Conservation (phyloP, 2,329 filamentous ascomycete species). For the Cladosporium phlei region DNA sequence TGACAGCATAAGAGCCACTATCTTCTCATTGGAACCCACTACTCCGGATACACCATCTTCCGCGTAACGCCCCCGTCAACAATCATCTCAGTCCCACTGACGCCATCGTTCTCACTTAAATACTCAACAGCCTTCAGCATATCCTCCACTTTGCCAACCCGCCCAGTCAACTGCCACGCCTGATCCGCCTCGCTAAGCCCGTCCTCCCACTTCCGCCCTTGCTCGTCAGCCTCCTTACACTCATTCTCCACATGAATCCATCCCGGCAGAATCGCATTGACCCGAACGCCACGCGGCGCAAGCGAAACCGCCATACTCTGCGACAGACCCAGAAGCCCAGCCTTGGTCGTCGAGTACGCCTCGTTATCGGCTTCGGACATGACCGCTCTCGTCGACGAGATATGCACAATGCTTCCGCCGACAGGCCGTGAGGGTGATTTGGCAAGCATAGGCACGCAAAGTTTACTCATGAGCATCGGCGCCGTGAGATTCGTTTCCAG, state of each 20-base stretch:
- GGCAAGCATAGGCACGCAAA: conserved; percentile 26
- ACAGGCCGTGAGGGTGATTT: conserved; percentile 15
- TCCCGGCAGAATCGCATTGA: conserved; percentile 48
- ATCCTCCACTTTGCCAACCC: conserved; percentile 49
- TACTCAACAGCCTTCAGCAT: conserved; percentile 39
- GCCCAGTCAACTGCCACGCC: conserved; percentile 46
- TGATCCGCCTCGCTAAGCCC: conserved; percentile 43
- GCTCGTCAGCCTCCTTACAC: conserved; percentile 38
- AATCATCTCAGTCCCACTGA: conserved; percentile 44
- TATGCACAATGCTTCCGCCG: conserved; percentile 39
- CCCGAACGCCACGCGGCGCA: conserved; percentile 40
- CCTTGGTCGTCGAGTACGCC: conserved; percentile 48
- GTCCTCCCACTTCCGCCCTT: conserved; percentile 42
- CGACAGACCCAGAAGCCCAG: conserved; percentile 47
- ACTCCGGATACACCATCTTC: conserved; percentile 43
- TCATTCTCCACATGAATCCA: conserved; percentile 50
- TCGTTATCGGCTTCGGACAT: conserved; percentile 49
- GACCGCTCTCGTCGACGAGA: conserved; percentile 48
- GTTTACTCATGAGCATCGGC: conserved; percentile 27
- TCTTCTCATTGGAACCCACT: too few species aligned
- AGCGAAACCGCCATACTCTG: conserved; percentile 47
- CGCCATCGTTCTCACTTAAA: conserved; percentile 37
- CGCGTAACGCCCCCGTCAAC: conserved; percentile 44
- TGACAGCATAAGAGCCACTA: too few species aligned
- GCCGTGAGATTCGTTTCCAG: conserved; percentile 39